Conservation (phyloP, 116 monocot species). For the Zostera marina region DNA sequence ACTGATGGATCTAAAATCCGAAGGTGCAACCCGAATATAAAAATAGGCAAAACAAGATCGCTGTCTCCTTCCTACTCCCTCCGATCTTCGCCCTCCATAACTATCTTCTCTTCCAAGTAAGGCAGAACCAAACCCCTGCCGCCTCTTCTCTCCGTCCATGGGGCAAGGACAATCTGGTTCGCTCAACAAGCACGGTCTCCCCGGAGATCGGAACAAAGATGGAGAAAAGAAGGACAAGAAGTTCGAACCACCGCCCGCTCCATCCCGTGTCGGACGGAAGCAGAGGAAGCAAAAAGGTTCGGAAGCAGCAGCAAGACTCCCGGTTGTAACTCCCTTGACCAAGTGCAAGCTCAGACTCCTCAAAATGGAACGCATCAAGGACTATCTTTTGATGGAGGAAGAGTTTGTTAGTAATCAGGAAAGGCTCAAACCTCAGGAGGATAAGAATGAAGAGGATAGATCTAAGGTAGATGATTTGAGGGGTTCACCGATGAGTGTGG, state of each 20-base stretch:
- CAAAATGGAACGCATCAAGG: conserved; percentile 93
- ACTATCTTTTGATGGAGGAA: conserved; percentile 95
- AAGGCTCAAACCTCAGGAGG: conserved; percentile 79
- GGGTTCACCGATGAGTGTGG: conserved; percentile 94
- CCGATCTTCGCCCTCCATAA: too few relatives aligned
- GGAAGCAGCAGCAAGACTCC: conserved; percentile 81
- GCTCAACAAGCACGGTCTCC: conserved; percentile 44
- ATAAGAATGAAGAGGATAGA: conserved; percentile 92
- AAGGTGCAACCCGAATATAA: too few relatives aligned
- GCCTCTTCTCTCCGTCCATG: conserved; percentile 10
- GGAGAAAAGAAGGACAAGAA: conserved; percentile 83
- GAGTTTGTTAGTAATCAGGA: conserved; percentile 95
- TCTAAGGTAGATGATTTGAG: conserved; percentile 93
- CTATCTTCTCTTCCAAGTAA: too few relatives aligned
- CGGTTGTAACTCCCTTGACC: conserved; percentile 71
- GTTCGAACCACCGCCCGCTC: conserved; percentile 85
- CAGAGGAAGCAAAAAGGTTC: conserved; percentile 95
- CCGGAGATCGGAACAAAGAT: conserved; percentile 58
- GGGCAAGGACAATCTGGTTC: conserved; percentile 83
- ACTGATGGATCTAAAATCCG: too few relatives aligned
- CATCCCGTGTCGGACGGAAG: conserved; percentile 70
- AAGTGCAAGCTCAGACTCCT: conserved; percentile 87
- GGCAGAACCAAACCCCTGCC: too few relatives aligned
- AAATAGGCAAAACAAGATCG: too few relatives aligned
- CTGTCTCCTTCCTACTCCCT: too few relatives aligned